Conservation (phyloP, 441 rosid species). For the Gossypium trilobum region DNA sequence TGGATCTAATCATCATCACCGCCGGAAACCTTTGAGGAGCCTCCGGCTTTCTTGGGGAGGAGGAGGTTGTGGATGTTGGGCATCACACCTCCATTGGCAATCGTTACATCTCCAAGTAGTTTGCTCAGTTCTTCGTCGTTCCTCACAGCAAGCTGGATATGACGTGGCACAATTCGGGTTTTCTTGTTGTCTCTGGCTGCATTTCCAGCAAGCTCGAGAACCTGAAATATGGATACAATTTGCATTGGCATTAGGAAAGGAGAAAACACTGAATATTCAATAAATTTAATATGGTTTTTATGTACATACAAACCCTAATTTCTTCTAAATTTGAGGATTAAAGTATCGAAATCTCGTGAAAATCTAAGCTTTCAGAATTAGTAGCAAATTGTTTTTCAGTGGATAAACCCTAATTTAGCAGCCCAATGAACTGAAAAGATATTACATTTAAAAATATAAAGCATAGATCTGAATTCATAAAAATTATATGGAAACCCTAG, state of each 20-base stretch:
- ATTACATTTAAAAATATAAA: neutral
- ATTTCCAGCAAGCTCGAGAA: conserved; percentile 85
- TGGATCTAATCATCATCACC: conserved; percentile 34
- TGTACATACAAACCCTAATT: neutral
- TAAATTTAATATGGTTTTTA: neutral
- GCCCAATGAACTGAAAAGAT: neutral
- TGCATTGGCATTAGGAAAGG: neutral
- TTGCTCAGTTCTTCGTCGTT: conserved; percentile 89
- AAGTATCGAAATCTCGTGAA: neutral
- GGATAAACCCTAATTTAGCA: neutral
- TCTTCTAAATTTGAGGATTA: neutral
- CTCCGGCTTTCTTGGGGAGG: conserved; percentile 73
- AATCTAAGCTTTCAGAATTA: neutral
- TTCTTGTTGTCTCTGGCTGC: conserved; percentile 94
- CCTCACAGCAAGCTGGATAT: conserved; percentile 81
- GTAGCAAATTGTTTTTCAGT: neutral
- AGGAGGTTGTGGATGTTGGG: conserved; percentile 90
- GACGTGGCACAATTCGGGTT: conserved; percentile 81
- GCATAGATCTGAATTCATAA: neutral
- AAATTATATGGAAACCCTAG: neutral
- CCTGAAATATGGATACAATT: conserved; percentile 28
- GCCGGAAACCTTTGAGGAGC: conserved; percentile 50
- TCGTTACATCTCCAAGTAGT: conserved; percentile 81
- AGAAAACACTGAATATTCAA: neutral
- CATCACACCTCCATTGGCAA: conserved; percentile 93